Evolutionary conservation across 306 rosid species (phyloP), one percentile per base, ranked within the genome.

Genomic region (Fagus crenata): DNA sequence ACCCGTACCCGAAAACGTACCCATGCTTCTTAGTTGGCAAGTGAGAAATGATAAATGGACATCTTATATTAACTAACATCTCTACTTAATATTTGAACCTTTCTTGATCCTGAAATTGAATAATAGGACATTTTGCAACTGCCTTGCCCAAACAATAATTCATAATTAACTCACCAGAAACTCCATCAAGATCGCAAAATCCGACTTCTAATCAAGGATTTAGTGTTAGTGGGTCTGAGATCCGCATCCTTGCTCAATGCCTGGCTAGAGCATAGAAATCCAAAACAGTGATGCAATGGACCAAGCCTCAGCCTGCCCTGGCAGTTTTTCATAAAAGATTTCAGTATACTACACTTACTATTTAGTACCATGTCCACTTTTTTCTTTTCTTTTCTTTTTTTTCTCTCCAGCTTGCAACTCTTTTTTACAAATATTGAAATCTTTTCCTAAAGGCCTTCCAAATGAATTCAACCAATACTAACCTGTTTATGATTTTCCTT

Each of bases 231-330:
- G 11, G 51, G 51, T 22, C 28, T 22, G 28, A 22, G 28, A 22
- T 22, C 56, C 12, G 56, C 56, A 51, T 51, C 22, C 22, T 13
- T 63, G 69, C 69, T 63, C 43, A 63, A 63, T 65, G 71, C 17
- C 71, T 15, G 28, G 49, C 49, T 65, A 6, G 28, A 65, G 70
- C 49, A 65, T 15, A 12, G 40, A 39, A 39, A 65, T 28, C 70
- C 70, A 37, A 36, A 64, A 37, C 6, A 65, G n/a, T 5, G 13
- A 37, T 4, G 42, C 70, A 37, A 17, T 41, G 37, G 40, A 35
- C 43, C 1, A 5, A 4, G 31, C 15, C 15, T 61, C 41, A 6
- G 40, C 17, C 15, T 32, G 14, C 41, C 39, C 5, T 11, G 41
- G 68, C 7, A 56, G 14, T 13, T n/a, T 7, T 22, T 56, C 32